Evolutionary conservation across 1,139 yeast species (phyloP).

Genomic region (Geotrichum bryndzae): DNA sequence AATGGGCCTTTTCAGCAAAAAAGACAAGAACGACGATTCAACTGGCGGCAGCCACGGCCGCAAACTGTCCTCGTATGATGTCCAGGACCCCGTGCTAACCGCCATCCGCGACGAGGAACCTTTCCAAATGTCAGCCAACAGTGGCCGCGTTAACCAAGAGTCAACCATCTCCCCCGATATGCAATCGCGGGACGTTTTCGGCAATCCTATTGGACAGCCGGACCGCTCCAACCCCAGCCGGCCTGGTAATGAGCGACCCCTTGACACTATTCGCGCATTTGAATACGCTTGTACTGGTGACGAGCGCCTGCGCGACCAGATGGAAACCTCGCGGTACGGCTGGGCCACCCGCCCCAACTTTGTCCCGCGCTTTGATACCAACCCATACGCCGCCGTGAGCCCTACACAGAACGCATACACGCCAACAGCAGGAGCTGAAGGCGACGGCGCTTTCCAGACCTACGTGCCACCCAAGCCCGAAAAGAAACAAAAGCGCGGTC

Average conservation of each 20-base stretch:
- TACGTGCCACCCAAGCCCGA: constrained; percentile 6
- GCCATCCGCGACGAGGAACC: constrained; percentile 97
- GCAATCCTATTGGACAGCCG: constrained; percentile 63
- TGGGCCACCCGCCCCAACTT: constrained; percentile 66
- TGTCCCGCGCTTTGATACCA: constrained; percentile 38
- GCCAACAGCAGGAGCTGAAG: constrained; percentile 15
- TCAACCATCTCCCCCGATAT: constrained; percentile 40
- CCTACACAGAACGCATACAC: constrained; percentile 16
- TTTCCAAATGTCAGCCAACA: constrained; percentile 49
- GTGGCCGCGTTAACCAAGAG: constrained; percentile 38
- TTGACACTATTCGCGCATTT: constrained; percentile 88
- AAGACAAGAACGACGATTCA: constrained; percentile 18
- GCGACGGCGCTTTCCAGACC: constrained; percentile 1
- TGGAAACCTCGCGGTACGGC: constrained; percentile 72
- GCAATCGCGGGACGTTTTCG: constrained; percentile 71
- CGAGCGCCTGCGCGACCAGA: constrained; percentile 62
- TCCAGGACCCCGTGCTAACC: constrained; percentile 81
- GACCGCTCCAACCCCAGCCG: constrained; percentile 92
- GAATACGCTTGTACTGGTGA: constrained; percentile 94
- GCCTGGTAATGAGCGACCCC: constrained; percentile 85
- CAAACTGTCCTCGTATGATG: constrained; percentile 31
- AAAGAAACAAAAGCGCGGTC: not conserved
- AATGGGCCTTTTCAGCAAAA: constrained; percentile 25
- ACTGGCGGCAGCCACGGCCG: constrained; percentile 9
- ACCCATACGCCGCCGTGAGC: constrained; percentile 35